phyloP scores from a whole-genome alignment of 2,329 filamentous ascomycete species.

The Hortaea werneckii region DNA sequence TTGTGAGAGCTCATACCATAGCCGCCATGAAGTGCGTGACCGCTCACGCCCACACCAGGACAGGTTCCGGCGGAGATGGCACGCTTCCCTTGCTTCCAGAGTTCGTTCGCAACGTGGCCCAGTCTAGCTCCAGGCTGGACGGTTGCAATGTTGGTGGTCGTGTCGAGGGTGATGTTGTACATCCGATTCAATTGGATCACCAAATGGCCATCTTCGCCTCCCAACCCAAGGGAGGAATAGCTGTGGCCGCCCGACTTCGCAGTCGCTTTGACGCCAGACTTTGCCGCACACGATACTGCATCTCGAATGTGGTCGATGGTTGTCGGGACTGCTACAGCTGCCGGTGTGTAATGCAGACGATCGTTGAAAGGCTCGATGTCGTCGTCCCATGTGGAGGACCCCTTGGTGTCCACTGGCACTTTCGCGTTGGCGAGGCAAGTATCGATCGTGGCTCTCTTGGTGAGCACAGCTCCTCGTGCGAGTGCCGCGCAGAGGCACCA shows the following conservation, averaged over 20 bases:
- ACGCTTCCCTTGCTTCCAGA: conserved; percentile 7
- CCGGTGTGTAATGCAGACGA: no score
- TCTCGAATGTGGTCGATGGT: not conserved
- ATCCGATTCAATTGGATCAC: conserved; percentile 6
- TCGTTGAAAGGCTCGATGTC: no score
- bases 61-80: conserved; percentile 9
- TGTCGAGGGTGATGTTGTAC: conserved; percentile 7
- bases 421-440: no score
- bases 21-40: conserved; percentile 7
- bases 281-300: conserved; percentile 4
- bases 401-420: no score
- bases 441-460: no score
- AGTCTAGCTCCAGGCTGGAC: conserved; percentile 8
- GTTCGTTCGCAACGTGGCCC: conserved; percentile 5
- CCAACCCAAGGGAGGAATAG: conserved; percentile 6
- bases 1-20: conserved; percentile 9
- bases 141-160: conserved; percentile 6
- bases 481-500: no score
- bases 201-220: conserved; percentile 6
- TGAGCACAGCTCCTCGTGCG: no score
- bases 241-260: conserved; percentile 6
- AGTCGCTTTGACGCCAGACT: conserved; percentile 3
- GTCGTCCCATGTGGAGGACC: no score
- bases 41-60: conserved; percentile 8
- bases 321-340: no score